Percentiles rank a stretch among this genome's conserved stretches.
Conservation (phyloP, 257 asterid species). For the Oldenlandia corymbosa region DNA sequence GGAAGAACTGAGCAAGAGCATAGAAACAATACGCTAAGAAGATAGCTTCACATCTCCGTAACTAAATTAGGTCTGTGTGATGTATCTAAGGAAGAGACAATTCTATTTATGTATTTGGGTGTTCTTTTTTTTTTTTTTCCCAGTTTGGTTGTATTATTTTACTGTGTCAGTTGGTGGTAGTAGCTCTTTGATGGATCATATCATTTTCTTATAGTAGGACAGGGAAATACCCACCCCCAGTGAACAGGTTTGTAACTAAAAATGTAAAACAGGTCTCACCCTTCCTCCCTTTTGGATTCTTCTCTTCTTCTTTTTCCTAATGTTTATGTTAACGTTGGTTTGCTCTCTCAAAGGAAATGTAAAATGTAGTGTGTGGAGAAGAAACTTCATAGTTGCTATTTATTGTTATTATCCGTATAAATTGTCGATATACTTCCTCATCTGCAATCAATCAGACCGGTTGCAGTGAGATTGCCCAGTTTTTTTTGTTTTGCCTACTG, state of each 20-base stretch:
- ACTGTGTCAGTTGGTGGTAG: slow-evolving; percentile 40
- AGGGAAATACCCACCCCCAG: slow-evolving; percentile 34
- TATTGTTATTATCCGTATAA: not conserved
- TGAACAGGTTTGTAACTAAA: slow-evolving; percentile 82
- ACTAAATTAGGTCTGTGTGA: slow-evolving; percentile 59
- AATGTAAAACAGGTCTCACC: slow-evolving; percentile 54
- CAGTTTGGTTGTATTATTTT: slow-evolving; percentile 60
- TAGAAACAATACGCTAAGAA: slow-evolving; percentile 53
- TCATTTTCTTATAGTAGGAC: slow-evolving; percentile 56
- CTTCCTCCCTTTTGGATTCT: slow-evolving; percentile 37
- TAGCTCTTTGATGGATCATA: slow-evolving; percentile 40
- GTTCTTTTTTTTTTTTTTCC: slow-evolving; percentile 18
- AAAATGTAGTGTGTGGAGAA: not conserved
- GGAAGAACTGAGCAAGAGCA: slow-evolving; percentile 99
- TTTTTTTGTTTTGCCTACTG: not conserved
- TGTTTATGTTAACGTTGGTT: slow-evolving; percentile 3
- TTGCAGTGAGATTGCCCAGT: too few species aligned
- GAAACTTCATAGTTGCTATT: not conserved
- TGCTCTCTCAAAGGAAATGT: not conserved
- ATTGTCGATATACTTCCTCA: too few species aligned
- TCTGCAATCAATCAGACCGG: too few species aligned
- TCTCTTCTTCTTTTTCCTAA: slow-evolving; percentile 15
- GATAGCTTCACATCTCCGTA: slow-evolving; percentile 27
- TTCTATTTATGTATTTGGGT: slow-evolving; percentile 42
- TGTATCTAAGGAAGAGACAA: slow-evolving; percentile 51